Base-by-base conservation (phyloP, 1,284 basidiomycete species). In the Rhodotorula sp. region DNA sequence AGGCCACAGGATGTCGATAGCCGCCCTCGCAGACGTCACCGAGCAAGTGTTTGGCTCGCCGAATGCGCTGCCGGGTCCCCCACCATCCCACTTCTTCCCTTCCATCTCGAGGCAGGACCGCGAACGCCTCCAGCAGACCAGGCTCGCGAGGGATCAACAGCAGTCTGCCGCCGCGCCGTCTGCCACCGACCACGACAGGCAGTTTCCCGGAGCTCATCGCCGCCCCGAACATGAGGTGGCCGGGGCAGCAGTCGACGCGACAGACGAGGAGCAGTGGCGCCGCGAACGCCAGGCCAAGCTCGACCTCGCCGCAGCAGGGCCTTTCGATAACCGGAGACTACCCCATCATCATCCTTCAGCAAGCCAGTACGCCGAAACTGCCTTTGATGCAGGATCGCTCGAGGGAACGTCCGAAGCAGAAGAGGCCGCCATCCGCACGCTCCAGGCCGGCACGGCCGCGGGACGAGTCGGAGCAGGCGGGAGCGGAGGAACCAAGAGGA, bases 31-130 rank as follows among this genome's bases (percentile, higher is more conserved):
- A 55, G 54, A 55, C 54, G 26, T 55, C 26, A 55, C 54, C 26
- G 54, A 55, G n/a, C 54, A 55, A 8, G 54, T 55, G 26, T 55
- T 55, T 16, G 54, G 54, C 14, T 26, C 54, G 26, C 54, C 54
- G 8, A 55, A 55, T 28, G 26, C 54, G 12, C 28, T 28, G 12
- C 54, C 54, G 14, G 54, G 54, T 18, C 54, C 48, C 4, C 28
- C 60, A 12, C 21, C 57, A 0, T n/a, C 64, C 5, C 71, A 69
- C 69, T 73, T 71, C 69, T 75, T 75, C 43, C 74, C 74, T 28
- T 73, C 71, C 0, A 60, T 69, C 18, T 56, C 73, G 26, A 59
- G 64, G 23, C 64, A 64, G 5, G 38, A 66, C 47, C 66, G 73
- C 26, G 68, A 69, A 15, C 54, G 66, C 38, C 56, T 58, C 19